Evolutionary conservation across 2,329 filamentous ascomycete species (phyloP).

Genomic region (Herpotrichia juniperi): DNA sequence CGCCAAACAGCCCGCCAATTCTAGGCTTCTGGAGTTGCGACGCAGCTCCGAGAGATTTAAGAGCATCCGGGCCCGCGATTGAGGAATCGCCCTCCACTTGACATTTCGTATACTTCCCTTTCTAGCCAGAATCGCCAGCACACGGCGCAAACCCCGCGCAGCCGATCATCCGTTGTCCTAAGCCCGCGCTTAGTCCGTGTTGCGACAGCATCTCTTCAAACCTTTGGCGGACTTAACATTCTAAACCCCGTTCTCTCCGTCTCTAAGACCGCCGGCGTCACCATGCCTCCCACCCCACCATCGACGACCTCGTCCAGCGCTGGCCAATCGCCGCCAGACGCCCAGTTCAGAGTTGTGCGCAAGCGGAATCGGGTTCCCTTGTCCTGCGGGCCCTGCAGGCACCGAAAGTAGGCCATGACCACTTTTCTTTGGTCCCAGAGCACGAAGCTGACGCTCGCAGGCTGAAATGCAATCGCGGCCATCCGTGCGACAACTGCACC

Average conservation of each 20-base stretch:
- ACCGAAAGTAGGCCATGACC: slow-evolving; percentile 75
- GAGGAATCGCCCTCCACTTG: slow-evolving; percentile 13
- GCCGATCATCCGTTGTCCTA: slow-evolving; percentile 6
- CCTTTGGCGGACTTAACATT: slow-evolving; percentile 29
- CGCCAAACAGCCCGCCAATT: slow-evolving; percentile 3
- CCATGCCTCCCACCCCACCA: slow-evolving; percentile 77
- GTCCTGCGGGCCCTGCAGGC: slow-evolving; percentile 88
- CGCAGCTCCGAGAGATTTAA: slow-evolving; percentile 34
- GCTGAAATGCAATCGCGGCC: slow-evolving; percentile 90
- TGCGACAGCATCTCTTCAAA: slow-evolving; percentile 1
- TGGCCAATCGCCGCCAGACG: slow-evolving; percentile 82
- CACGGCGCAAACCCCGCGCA: slow-evolving; percentile 8
- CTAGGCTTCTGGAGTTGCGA: slow-evolving; percentile 32
- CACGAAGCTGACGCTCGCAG: slow-evolving; percentile 44
- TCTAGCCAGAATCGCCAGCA: slow-evolving; percentile 12
- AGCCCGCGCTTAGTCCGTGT: slow-evolving; percentile 3
- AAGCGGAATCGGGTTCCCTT: slow-evolving; percentile 91
- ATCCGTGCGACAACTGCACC: slow-evolving; percentile 93
- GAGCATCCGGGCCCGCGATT: slow-evolving; percentile 26
- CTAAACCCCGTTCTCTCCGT: slow-evolving; percentile 25
- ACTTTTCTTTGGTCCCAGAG: neutral
- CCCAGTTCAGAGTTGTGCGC: slow-evolving; percentile 84
- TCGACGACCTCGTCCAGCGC: slow-evolving; percentile 78
- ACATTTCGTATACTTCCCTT: slow-evolving; percentile 20
- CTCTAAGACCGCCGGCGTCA: slow-evolving; percentile 3